phyloP scores from a whole-genome alignment of 2,329 filamentous ascomycete genomes.

The Acephala macrosclerotiorum region DNA sequence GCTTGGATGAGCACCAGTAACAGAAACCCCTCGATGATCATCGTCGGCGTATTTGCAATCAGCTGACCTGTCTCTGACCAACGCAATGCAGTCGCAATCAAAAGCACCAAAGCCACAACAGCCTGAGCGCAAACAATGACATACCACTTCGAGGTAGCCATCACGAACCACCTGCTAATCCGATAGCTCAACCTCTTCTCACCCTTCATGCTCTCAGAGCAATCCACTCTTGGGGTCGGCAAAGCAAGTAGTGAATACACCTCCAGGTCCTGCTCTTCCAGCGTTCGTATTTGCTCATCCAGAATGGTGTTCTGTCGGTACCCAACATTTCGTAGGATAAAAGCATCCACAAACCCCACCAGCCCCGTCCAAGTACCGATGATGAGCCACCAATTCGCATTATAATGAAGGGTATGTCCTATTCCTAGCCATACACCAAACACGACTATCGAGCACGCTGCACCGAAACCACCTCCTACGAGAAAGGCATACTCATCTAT shows the following conservation, averaged over 20 bases:
- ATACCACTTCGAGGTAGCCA: background rate
- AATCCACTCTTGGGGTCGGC: background rate
- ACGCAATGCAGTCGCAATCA: slow-evolving; percentile 14
- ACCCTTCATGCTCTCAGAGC: slow-evolving; percentile 1
- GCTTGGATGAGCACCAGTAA: slow-evolving; percentile 24
- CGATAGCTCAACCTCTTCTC: slow-evolving; percentile 3
- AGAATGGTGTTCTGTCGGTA: slow-evolving; percentile 3
- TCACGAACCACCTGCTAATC: background rate
- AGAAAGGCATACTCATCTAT: slow-evolving; percentile 13
- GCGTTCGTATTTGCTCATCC: background rate
- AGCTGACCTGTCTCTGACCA: slow-evolving; percentile 25
- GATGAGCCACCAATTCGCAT: slow-evolving; percentile 16
- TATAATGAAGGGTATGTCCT: background rate
- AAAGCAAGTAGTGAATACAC: background rate
- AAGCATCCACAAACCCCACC: slow-evolving; percentile 10
- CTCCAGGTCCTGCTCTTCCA: background rate
- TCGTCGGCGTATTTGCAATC: slow-evolving; percentile 24
- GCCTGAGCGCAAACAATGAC: background rate
- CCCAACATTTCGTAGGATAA: slow-evolving; percentile 12
- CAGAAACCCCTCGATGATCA: slow-evolving; percentile 27
- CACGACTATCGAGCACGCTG: background rate
- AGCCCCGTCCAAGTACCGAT: slow-evolving; percentile 15
- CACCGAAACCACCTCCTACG: slow-evolving; percentile 10
- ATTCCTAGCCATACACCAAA: slow-evolving; percentile 3
- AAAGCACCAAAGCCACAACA: slow-evolving; percentile 15